A percentile compares a stretch with the other conserved stretches of the same genome.
Evolutionary conservation across 495 filamentous ascomycete species (phyloP).

Genomic region (Penicillium angulare): DNA sequence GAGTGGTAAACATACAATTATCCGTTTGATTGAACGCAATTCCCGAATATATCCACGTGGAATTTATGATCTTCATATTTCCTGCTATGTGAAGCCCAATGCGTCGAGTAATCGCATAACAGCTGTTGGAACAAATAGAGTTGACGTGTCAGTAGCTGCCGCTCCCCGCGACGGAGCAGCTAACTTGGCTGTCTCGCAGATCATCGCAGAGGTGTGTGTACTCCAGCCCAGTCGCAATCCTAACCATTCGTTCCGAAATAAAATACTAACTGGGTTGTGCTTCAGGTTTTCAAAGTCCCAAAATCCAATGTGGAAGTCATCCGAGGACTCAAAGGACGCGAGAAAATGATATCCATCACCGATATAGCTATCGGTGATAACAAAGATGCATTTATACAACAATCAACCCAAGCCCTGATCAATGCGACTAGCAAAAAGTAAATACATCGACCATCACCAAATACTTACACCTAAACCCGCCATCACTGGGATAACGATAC

Average conservation of each 20-base stretch:
- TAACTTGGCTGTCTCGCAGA: slow-evolving; percentile 61
- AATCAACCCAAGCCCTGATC: slow-evolving; percentile 14
- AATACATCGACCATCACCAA: neutral
- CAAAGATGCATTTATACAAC: slow-evolving; percentile 29
- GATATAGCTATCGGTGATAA: slow-evolving; percentile 24
- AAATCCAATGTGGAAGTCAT: slow-evolving; percentile 64
- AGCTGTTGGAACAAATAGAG: slow-evolving; percentile 48
- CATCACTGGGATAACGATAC: too few relatives aligned
- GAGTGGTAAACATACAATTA: slow-evolving; percentile 9
- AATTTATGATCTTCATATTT: slow-evolving; percentile 37
- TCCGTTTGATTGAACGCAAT: slow-evolving; percentile 25
- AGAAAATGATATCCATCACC: slow-evolving; percentile 54
- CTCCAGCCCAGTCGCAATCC: too few relatives aligned
- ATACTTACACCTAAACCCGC: too few relatives aligned
- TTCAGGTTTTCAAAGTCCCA: slow-evolving; percentile 53
- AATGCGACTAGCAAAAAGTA: slow-evolving; percentile 5
- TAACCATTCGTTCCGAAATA: slow-evolving; percentile 1
- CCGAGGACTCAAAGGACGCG: slow-evolving; percentile 59
- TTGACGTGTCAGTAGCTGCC: slow-evolving; percentile 63
- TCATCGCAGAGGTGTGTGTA: slow-evolving; percentile 58
- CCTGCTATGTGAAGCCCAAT: slow-evolving; percentile 65
- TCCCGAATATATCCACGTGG: neutral
- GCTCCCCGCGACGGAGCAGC: slow-evolving; percentile 64
- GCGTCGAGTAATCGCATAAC: slow-evolving; percentile 56
- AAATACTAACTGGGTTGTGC: neutral